phyloP scores from a whole-genome alignment of 2,329 filamentous ascomycete species.

The Pseudocercospora cruenta region DNA sequence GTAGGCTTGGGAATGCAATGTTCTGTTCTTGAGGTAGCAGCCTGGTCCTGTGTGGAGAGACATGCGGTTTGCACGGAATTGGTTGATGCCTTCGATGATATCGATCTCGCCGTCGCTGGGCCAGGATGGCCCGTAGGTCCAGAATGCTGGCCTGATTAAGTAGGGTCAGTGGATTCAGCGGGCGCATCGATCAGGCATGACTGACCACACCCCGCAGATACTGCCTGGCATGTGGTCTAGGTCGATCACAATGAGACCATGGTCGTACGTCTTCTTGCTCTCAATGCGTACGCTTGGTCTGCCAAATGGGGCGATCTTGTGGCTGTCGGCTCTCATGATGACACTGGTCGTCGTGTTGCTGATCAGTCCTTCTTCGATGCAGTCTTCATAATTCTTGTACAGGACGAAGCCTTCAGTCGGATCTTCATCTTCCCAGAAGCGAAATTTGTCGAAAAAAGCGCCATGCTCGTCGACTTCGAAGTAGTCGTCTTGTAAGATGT shows the following conservation, averaged over 20 bases:
- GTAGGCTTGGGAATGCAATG: slow-evolving; percentile 63
- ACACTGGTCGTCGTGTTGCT: slow-evolving; percentile 25
- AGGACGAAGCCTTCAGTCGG: slow-evolving; percentile 75
- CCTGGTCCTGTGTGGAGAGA: slow-evolving; percentile 40
- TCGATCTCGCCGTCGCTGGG: slow-evolving; percentile 42
- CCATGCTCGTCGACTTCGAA: slow-evolving; percentile 38
- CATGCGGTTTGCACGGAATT: slow-evolving; percentile 36
- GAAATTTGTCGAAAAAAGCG: slow-evolving; percentile 56
- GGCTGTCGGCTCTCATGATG: slow-evolving; percentile 35
- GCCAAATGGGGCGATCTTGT: slow-evolving; percentile 54
- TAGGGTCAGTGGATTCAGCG: background rate
- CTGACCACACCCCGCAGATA: slow-evolving; percentile 68
- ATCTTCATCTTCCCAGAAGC: slow-evolving; percentile 60
- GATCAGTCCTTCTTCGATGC: slow-evolving; percentile 40
- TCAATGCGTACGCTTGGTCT: slow-evolving; percentile 72
- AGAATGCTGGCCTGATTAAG: slow-evolving; percentile 59
- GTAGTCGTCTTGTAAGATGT: slow-evolving; percentile 52
- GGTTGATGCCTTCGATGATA: slow-evolving; percentile 44
- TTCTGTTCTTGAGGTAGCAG: slow-evolving; percentile 36
- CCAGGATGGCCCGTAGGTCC: slow-evolving; percentile 62
- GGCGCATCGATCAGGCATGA: too few relatives aligned
- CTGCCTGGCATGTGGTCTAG: slow-evolving; percentile 72
- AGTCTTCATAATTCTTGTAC: slow-evolving; percentile 63
- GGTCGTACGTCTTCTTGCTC: slow-evolving; percentile 64
- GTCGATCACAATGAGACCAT: slow-evolving; percentile 72